A percentile compares a stretch with the other conserved stretches of the same genome.
Conservation (phyloP, 164 flowering plant genomes). For the Aristolochia californica region DNA sequence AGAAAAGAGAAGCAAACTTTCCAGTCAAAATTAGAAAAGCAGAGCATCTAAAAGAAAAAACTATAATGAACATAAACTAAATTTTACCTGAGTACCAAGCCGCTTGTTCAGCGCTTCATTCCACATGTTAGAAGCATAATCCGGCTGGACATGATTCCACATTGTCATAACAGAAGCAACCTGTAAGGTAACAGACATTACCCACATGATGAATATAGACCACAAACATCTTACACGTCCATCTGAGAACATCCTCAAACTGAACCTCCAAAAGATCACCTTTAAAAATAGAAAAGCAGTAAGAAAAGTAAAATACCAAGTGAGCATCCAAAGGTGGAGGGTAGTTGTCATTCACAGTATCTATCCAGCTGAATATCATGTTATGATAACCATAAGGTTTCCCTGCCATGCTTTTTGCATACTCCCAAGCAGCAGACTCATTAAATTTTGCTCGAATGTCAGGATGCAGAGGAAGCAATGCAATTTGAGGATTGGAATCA, state of each 20-base stretch:
- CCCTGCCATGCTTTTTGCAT: constrained; percentile 73
- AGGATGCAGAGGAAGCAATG: constrained; percentile 90
- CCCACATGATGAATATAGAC: background rate
- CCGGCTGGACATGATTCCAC: constrained; percentile 76
- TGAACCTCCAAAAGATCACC: background rate
- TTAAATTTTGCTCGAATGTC: constrained; percentile 78
- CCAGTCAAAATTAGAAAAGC: too few relatives aligned
- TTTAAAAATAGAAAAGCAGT: background rate
- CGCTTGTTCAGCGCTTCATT: constrained; percentile 95
- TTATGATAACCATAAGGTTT: constrained; percentile 91
- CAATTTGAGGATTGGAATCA: constrained; percentile 89
- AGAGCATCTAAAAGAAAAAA: background rate
- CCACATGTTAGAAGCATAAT: constrained; percentile 91
- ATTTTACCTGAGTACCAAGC: constrained; percentile 70
- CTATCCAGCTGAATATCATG: constrained; percentile 97
- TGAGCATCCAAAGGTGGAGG: constrained; percentile 96
- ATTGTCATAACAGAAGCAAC: constrained; percentile 94
- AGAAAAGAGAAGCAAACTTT: too few relatives aligned
- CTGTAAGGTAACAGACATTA: constrained; percentile 21
- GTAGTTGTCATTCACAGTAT: constrained; percentile 63
- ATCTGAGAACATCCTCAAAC: background rate
- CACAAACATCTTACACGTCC: background rate
- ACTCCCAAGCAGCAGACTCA: constrained; percentile 95
- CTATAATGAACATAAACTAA: background rate
- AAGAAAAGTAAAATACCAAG: constrained; percentile 39